Conservation (phyloP, 73 alveolate species). For the Paramecium pentaurelia region DNA sequence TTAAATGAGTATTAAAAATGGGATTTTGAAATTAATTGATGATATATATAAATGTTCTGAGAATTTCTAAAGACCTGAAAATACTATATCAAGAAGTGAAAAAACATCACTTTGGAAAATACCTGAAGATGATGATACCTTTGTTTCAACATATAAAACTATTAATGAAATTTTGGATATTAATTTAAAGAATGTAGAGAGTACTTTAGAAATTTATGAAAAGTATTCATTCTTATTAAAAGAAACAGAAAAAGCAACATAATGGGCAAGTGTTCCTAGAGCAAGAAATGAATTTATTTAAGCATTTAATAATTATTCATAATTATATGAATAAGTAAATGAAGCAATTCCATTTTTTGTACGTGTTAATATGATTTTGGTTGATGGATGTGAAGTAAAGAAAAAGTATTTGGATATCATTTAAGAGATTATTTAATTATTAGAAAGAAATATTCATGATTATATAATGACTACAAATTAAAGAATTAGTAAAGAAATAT, state of each 20-base stretch:
- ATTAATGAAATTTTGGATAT: slow-evolving; percentile 74
- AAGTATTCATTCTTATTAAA: slow-evolving; percentile 76
- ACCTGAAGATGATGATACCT: slow-evolving; percentile 85
- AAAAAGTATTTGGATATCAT: slow-evolving; percentile 68
- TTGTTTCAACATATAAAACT: slow-evolving; percentile 63
- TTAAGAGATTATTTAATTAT: slow-evolving; percentile 70
- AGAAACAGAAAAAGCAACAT: slow-evolving; percentile 78
- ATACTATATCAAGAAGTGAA: slow-evolving; percentile 81
- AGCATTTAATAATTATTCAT: slow-evolving; percentile 70
- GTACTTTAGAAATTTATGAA: slow-evolving; percentile 74
- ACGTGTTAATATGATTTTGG: slow-evolving; percentile 82
- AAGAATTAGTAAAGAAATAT: slow-evolving; percentile 59
- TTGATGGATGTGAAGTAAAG: slow-evolving; percentile 83
- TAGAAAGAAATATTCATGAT: slow-evolving; percentile 64
- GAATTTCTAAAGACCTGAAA: slow-evolving; percentile 88
- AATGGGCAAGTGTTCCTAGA: slow-evolving; percentile 62
- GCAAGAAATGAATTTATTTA: slow-evolving; percentile 70
- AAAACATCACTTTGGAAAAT: slow-evolving; percentile 86
- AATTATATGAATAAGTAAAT: slow-evolving; percentile 66
- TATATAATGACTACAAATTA: slow-evolving; percentile 62
- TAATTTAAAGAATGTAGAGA: slow-evolving; percentile 74
- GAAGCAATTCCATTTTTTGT: slow-evolving; percentile 78
- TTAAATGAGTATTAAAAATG: slow-evolving; percentile 64
- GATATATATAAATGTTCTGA: slow-evolving; percentile 70
- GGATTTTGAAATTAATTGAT: slow-evolving; percentile 71